A percentile compares a stretch with the other conserved stretches of the same genome.
phyloP scores from a whole-genome alignment of 164 flowering plant genomes.

The Aristolochia fimbriata region DNA sequence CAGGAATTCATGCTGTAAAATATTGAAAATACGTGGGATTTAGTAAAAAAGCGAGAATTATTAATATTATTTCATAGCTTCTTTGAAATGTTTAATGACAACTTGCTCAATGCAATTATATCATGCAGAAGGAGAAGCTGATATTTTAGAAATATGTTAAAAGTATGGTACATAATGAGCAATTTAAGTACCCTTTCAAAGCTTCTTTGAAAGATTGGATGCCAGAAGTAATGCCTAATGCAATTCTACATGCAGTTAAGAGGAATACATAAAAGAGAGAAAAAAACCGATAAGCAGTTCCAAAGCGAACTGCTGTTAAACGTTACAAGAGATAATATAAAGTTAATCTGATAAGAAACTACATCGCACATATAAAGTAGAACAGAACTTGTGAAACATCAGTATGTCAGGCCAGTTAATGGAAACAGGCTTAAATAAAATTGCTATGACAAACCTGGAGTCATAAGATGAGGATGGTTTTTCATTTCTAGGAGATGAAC shows the following conservation, averaged over 20 bases:
- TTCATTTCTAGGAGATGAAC: constrained; percentile 18
- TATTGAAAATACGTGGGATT: background rate
- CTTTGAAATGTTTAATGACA: background rate
- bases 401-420: background rate
- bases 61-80: background rate
- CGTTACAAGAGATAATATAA: background rate
- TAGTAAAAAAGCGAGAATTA: background rate
- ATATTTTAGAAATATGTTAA: too few relatives aligned
- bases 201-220: too few relatives aligned
- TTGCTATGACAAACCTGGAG: constrained; percentile 31
- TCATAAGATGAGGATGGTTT: constrained; percentile 13
- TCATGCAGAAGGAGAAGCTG: too few relatives aligned
- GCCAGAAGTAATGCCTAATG: too few relatives aligned
- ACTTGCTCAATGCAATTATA: background rate
- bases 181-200: too few relatives aligned
- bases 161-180: too few relatives aligned
- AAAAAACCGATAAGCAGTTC: background rate
- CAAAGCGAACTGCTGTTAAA: background rate
- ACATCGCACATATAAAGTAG: background rate
- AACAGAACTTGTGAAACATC: background rate
- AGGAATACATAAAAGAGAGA: too few relatives aligned
- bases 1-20: background rate
- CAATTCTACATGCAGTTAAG: too few relatives aligned
- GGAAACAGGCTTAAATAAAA: background rate
- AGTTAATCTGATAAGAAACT: background rate